Evolutionary conservation across 148 eudicot genomes (phyloP), one percentile per base, ranked within the genome.

Genomic region (Chenopodium suecicum): DNA sequence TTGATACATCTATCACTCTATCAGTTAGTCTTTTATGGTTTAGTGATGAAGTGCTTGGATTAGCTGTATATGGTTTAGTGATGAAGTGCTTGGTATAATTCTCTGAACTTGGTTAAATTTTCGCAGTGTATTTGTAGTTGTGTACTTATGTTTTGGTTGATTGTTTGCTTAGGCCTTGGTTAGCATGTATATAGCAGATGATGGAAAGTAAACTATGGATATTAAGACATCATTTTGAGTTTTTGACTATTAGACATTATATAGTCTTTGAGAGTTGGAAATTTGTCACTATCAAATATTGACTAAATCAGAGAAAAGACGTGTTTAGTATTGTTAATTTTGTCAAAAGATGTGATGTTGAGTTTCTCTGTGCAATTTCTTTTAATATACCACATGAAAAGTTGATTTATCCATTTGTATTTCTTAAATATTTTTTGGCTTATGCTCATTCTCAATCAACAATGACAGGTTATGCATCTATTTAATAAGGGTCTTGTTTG

Each of bases 391-490:
- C 37, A 34, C 37, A 2, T 5, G 37, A 34, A 34, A 34, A 34
- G 37, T 34, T 34, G 37, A 34, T 34, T 5, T 34, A 34, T 34
- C 37, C 37, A 34, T 34, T 34, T 34, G 37, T 34, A 34, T 34
- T 34, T 34, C 37, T 34, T 34, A 2, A 34, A 34, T 2, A 2
- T 65, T 37, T 46, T 63, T 74, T 32, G 74, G 66, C 20, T 34
- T 48, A 81, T 81, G 52, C 73, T 74, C 52, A 16, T 48, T 31
- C 27, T 9, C 78, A 74, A 31, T 44, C 83, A 66, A 64, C 79
- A 74, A 22, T 74, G 60, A 31, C 74, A 74, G 63, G 78, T 74
- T 74, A 74, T 48, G 79, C 50, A 12, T 54, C 60, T 54, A 8
- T 50, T 50, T 9, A 12, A 50, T 7, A 50, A 54, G 50, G 58